Percentiles rank a stretch among this genome's conserved stretches.
Evolutionary conservation across 148 eudicot genomes (phyloP).

Genomic region (Rhododendron molle): DNA sequence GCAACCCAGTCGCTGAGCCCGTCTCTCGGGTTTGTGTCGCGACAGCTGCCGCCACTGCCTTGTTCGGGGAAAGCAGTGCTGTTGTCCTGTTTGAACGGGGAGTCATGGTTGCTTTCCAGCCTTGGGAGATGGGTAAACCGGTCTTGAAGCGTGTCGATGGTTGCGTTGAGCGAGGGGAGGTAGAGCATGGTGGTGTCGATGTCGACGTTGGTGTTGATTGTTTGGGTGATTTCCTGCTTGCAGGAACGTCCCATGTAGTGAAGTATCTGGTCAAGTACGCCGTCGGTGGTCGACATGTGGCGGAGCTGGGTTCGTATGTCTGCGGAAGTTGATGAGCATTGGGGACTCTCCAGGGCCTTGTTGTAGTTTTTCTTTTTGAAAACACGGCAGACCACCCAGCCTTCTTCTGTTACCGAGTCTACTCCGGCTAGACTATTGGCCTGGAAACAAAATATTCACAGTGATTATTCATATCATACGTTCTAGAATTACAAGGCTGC

Average conservation of each 20-base stretch:
- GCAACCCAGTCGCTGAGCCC: slow-evolving; percentile 35
- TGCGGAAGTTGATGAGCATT: slow-evolving; percentile 9
- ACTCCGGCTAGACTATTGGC: slow-evolving; percentile 15
- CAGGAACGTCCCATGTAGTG: slow-evolving; percentile 44
- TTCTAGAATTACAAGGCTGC: no score
- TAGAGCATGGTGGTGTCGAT: neutral
- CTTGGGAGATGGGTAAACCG: slow-evolving; percentile 41
- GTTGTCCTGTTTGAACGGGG: neutral
- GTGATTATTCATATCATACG: neutral
- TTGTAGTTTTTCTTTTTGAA: slow-evolving; percentile 54
- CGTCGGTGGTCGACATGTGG: slow-evolving; percentile 5
- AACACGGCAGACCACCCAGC: slow-evolving; percentile 56
- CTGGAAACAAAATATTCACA: slow-evolving; percentile 1
- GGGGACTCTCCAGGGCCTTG: slow-evolving; percentile 22
- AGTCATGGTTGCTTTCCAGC: slow-evolving; percentile 6
- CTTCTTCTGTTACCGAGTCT: slow-evolving; percentile 23
- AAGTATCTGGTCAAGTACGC: slow-evolving; percentile 34
- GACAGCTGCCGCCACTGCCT: neutral
- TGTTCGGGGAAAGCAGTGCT: neutral
- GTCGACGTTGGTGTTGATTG: neutral
- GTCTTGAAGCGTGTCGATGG: neutral
- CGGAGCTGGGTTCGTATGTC: slow-evolving; percentile 7
- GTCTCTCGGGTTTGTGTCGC: neutral
- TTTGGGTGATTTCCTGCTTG: slow-evolving; percentile 26
- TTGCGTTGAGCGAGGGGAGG: slow-evolving; percentile 1